Percentiles rank a stretch among this genome's conserved stretches.
phyloP scores from a whole-genome alignment of 2,329 filamentous ascomycete species.

The Acephala macrosclerotiorum region DNA sequence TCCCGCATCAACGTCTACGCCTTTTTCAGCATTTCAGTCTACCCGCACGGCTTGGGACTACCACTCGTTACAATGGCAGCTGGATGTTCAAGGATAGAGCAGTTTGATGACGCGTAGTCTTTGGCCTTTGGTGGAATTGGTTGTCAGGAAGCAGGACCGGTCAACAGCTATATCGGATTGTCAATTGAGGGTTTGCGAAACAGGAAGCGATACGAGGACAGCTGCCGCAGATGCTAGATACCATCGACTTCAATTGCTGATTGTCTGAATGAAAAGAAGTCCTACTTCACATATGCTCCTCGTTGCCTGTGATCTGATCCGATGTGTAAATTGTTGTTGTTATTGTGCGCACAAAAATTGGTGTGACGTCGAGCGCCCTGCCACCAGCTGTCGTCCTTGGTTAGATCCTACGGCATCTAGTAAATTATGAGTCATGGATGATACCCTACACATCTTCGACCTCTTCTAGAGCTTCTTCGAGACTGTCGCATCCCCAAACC shows the following conservation, averaged over 20 bases:
- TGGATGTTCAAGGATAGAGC: slow-evolving; percentile 45
- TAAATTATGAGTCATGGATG: neutral
- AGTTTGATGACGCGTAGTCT: slow-evolving; percentile 45
- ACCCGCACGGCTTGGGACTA: slow-evolving; percentile 39
- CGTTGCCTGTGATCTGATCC: neutral
- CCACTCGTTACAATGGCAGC: slow-evolving; percentile 41
- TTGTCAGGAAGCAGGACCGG: slow-evolving; percentile 44
- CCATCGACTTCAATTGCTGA: slow-evolving; percentile 41
- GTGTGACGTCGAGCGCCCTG: neutral
- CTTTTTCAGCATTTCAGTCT: slow-evolving; percentile 45
- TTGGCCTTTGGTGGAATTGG: slow-evolving; percentile 45
- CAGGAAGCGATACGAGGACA: slow-evolving; percentile 39
- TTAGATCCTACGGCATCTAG: too few relatives aligned
- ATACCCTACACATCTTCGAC: neutral
- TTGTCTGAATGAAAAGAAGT: slow-evolving; percentile 40
- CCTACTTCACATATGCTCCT: slow-evolving; percentile 31
- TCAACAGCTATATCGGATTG: slow-evolving; percentile 44
- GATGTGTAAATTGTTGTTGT: neutral
- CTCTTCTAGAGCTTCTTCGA: neutral
- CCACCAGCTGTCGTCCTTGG: too few relatives aligned
- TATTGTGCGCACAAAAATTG: neutral
- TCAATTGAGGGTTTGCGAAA: slow-evolving; percentile 43
- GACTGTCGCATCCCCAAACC: neutral
- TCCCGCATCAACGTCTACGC: slow-evolving; percentile 46
- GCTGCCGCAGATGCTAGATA: slow-evolving; percentile 45